phyloP scores from a whole-genome alignment of 192 early-diverging fungal genomes.

The Paraglomus brasilianum region DNA sequence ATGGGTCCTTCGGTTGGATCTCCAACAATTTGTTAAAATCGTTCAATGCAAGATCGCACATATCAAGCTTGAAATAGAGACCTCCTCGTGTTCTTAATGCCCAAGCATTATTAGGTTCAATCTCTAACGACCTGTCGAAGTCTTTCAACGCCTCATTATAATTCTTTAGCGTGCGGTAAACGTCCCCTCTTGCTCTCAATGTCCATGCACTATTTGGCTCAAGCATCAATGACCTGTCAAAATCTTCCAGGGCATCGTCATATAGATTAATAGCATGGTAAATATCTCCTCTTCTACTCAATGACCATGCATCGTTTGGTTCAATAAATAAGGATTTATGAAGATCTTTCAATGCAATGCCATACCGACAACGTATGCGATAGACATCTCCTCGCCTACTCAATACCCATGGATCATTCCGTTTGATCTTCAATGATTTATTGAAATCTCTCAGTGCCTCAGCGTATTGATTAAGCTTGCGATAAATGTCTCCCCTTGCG shows the following conservation, averaged over 20 bases:
- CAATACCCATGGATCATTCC: slow-evolving; percentile 11
- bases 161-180: neutral
- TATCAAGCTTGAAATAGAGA: neutral
- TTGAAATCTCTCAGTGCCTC: slow-evolving; percentile 3
- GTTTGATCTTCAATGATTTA: neutral
- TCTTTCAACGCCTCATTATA: slow-evolving; percentile 14
- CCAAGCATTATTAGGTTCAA: neutral
- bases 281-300: slow-evolving; percentile 9
- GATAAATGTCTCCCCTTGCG: neutral
- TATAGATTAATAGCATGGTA: slow-evolving; percentile 1
- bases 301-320: slow-evolving; percentile 17
- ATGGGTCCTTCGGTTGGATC: too few relatives aligned
- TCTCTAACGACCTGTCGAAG: neutral
- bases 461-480: neutral
- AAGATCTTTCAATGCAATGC: neutral
- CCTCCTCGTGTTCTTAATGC: slow-evolving; percentile 1
- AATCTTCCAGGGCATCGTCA: slow-evolving; percentile 7
- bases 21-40: too few relatives aligned
- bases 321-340: neutral
- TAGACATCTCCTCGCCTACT: neutral
- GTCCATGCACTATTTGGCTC: neutral
- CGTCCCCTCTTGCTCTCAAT: neutral
- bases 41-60: too few relatives aligned
- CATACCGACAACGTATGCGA: neutral
- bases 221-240: slow-evolving; percentile 1